Evolutionary conservation across 1,284 basidiomycete genomes (phyloP), one percentile per base, ranked within the genome.

Genomic region (Microbotryomycetes sp.): DNA sequence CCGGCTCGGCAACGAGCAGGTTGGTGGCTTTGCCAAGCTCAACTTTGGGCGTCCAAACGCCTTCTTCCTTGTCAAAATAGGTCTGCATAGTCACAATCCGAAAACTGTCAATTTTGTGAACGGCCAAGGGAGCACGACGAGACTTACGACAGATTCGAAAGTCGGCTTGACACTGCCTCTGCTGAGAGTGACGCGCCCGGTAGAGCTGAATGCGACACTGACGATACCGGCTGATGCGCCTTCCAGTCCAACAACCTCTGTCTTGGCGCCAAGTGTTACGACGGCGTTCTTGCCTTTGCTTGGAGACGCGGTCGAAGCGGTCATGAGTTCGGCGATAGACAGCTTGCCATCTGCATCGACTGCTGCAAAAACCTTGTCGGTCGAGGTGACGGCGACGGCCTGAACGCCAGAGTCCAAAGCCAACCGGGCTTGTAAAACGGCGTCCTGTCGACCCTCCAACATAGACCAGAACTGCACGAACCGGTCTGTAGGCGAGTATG

Each of bases 401-500:
- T 61, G 49, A 27, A 67, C 67, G 31, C 65, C 62, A 41, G 56
- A 62, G 62, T 67, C 65, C 52, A 64, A 56, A 2, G 56, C 62
- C 55, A 69, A 58, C 30, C 65, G 62, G 9, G 67, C 62, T 50
- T 61, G 49, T 29, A 69, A 60, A 15, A 53, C 30, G 35, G 35
- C 35, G 18, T 41, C 35, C 18, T 41, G 35, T 18, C 18, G 9
- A 1, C 60, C 67, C 24, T 54, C 52, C 15, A 59, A 45, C 28
- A 66, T 13, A 5, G 60, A 56, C 67, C 67, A 69, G 45, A 69
- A 5, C 53, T 67, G 67, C 13, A 69, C 67, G 50, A 67, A 69
- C 9, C 67, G 67, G 54, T 69, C 67, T 16, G 62, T 46, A 5
- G 62, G 28, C 5, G 67, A 59, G 57, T 46, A 67, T 9, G 67